Conservation (phyloP, 108 stramenopile species). For the Poteriospumella lacustris region DNA sequence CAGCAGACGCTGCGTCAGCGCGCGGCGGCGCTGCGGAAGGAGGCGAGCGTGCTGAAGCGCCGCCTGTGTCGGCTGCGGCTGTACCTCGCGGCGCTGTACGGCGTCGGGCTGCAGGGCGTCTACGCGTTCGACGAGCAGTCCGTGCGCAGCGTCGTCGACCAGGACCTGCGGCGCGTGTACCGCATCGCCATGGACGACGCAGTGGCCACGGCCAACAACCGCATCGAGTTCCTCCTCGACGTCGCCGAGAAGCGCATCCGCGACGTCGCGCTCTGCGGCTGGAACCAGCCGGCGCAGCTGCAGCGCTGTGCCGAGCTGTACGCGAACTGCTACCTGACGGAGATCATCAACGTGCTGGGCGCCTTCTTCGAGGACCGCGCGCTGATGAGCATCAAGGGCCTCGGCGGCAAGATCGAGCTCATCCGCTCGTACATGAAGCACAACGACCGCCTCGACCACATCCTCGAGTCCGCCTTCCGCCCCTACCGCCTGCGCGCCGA, state of each 20-base stretch:
- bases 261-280: constrained; percentile 12
- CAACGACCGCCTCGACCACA: neutral
- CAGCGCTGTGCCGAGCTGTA: neutral
- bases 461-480: neutral
- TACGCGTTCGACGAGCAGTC: neutral
- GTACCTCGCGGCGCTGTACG: constrained; percentile 1
- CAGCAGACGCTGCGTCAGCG: no score
- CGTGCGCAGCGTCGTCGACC: neutral
- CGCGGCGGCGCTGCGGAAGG: no score
- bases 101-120: neutral
- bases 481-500: neutral
- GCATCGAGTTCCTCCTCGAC: constrained; percentile 8
- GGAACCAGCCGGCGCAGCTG: neutral
- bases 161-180: neutral
- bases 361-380: constrained; percentile 5
- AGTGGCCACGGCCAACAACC: constrained; percentile 3
- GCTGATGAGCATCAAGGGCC: neutral
- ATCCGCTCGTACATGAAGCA: constrained; percentile 5
- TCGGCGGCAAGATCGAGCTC: constrained; percentile 6
- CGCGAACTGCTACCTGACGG: constrained; percentile 1
- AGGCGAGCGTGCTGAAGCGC: neutral
- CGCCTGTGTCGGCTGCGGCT: neutral
- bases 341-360: neutral
- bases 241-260: constrained; percentile 1
- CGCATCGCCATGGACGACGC: neutral